A percentile compares a stretch with the other conserved stretches of the same genome.
Evolutionary conservation across 352 stramenopile species (phyloP).

Genomic region (Halophytophthora polymorphica): DNA sequence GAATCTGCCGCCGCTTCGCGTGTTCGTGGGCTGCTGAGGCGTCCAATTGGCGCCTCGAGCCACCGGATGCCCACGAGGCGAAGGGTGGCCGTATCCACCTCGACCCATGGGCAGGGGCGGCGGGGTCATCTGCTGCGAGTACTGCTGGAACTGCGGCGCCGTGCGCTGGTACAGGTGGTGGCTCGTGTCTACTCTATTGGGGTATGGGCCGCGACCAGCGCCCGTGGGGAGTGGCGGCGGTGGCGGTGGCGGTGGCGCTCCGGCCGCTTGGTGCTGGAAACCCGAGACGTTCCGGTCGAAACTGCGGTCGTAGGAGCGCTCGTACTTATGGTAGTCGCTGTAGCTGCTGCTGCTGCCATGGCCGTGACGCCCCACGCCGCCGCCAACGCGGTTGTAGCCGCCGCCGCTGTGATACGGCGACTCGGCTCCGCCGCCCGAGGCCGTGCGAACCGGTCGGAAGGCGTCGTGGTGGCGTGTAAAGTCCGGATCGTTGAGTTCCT

Average conservation of each 20-base stretch:
- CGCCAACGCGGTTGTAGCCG: constrained; percentile 22
- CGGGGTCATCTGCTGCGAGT: constrained; percentile 27
- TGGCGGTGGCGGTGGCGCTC: constrained; percentile 12
- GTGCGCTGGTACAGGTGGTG: constrained; percentile 30
- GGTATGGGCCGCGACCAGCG: constrained; percentile 36
- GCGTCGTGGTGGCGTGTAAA: constrained; percentile 83
- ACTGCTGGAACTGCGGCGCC: constrained; percentile 30
- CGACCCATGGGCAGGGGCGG: constrained; percentile 28
- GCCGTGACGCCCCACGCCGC: constrained; percentile 9
- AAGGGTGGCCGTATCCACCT: constrained; percentile 26
- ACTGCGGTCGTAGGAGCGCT: constrained; percentile 27
- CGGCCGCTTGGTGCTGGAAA: constrained; percentile 23
- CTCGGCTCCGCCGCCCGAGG: constrained; percentile 9
- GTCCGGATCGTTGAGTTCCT: constrained; percentile 93
- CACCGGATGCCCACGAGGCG: constrained; percentile 26
- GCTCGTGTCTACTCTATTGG: constrained; percentile 61
- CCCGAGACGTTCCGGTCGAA: constrained; percentile 7
- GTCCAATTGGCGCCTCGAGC: constrained; percentile 18
- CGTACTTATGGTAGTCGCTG: constrained; percentile 21
- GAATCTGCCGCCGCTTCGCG: constrained; percentile 30
- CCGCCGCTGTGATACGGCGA: constrained; percentile 28
- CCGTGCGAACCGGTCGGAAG: constrained; percentile 38
- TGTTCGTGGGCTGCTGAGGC: constrained; percentile 16
- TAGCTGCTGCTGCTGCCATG: constrained; percentile 17
- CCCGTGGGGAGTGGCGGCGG: constrained; percentile 27